Base-by-base conservation (phyloP, 129 eudicot genomes). In the Artemisia annua region DNA sequence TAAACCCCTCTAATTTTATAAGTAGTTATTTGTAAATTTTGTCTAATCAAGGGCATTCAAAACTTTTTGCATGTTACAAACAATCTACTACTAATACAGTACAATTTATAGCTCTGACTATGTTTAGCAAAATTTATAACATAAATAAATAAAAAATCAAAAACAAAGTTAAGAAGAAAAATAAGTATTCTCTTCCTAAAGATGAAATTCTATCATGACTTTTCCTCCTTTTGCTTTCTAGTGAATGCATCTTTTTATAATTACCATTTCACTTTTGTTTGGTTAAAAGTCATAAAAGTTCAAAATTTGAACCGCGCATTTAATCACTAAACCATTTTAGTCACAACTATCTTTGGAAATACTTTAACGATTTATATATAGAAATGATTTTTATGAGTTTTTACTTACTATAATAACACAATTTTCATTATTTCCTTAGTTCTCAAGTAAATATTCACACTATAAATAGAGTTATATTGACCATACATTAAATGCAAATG, bases 211-310 rank as follows among this genome's bases (percentile, higher is more conserved):
- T 58, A 7, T 22, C 19, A 15, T 52, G 12, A 58, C 39, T 58
- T 58, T 58, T 20, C 12, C 13, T 20, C 35, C 62, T 20, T 58
- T 58, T 58, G 22, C 63, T 58, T 58, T 58, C 5, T 57, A 28
- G 11, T 57, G 63, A 57, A 57, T 57, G 63, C 12, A 53, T 53
- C n/a, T 57, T 58, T 58, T 58, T 22, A 8, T 10, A 19, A 22
- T 58, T 58, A 58, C 39, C 63, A 20, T 5, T 58, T 58, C 63
- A 22, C 63, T 22, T 58, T 58, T 22, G 15, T 58, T 58, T 18
- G 22, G 63, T 13, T 58, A 3, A 22, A 39, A 39, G 46, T 39
- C 46, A 39, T 39, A 20, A 11, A 58, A 58, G 35, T 19, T 58
- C 30, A 20, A 18, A 22, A 2, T 22, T 22, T 58, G 63, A 58